phyloP scores from a whole-genome alignment of 768 basidiomycete genomes.

The Lanmaoa pseudosensibilis region DNA sequence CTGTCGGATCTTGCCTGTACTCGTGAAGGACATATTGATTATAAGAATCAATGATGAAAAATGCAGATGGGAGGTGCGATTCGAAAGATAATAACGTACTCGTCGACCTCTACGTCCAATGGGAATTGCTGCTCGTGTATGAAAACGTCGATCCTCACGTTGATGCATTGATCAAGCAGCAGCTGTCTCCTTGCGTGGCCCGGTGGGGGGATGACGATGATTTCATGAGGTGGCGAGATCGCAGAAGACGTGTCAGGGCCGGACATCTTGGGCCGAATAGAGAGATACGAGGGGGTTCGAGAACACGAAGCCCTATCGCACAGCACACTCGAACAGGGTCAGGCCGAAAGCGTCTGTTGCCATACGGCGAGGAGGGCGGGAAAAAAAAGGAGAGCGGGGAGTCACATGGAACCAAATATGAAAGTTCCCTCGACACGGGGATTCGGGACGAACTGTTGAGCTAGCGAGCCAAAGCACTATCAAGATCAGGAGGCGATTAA shows the following conservation, averaged over 20 bases:
- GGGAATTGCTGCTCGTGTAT: conserved; percentile 61
- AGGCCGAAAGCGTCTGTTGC: not conserved
- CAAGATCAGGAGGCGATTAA: conserved; percentile 3
- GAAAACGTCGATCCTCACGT: conserved; percentile 53
- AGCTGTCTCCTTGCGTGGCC: conserved; percentile 39
- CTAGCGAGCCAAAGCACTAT: conserved; percentile 14
- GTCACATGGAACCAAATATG: conserved; percentile 19
- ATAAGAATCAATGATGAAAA: conserved; percentile 8
- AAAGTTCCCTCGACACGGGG: conserved; percentile 17
- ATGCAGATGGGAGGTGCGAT: conserved; percentile 11
- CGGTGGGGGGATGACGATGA: conserved; percentile 44
- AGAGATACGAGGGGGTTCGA: not conserved
- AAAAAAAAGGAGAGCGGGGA: not conserved
- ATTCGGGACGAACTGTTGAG: conserved; percentile 5
- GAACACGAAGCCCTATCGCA: conserved; percentile 10
- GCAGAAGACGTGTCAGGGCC: conserved; percentile 10
- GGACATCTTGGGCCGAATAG: conserved; percentile 14
- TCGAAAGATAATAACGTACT: conserved; percentile 43
- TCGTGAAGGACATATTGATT: conserved; percentile 2
- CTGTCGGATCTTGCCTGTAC: conserved; percentile 57
- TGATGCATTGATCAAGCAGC: conserved; percentile 66
- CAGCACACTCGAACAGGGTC: conserved; percentile 20
- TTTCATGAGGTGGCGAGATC: conserved; percentile 51
- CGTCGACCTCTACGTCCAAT: conserved; percentile 72
- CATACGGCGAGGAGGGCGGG: conserved; percentile 1